Evolutionary conservation across 2,329 filamentous ascomycete genomes (phyloP).

Genomic region (Penicillium sp.): DNA sequence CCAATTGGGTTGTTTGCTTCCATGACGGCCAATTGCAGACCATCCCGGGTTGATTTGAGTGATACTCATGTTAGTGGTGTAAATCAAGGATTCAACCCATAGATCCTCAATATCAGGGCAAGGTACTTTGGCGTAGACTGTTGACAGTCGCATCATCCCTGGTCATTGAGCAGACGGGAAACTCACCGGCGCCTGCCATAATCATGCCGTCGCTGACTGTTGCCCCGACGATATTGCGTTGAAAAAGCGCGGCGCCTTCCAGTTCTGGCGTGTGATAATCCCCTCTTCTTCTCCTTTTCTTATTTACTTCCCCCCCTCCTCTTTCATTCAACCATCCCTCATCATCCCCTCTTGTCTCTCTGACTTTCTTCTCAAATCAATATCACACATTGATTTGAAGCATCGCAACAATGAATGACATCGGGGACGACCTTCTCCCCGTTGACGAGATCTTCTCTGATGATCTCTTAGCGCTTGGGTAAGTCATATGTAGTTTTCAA

Average conservation of each 20-base stretch:
- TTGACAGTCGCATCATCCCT: not conserved
- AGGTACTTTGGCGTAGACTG: not conserved
- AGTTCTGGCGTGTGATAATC: not conserved
- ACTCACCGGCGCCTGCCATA: not conserved
- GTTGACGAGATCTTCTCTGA: slow-evolving; percentile 64
- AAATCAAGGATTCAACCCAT: not conserved
- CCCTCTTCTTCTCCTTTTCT: not conserved
- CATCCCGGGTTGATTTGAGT: not conserved
- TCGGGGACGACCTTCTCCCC: slow-evolving; percentile 61
- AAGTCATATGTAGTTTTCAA: slow-evolving; percentile 25
- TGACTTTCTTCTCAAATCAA: not conserved
- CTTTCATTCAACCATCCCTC: not conserved
- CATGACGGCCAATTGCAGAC: not conserved
- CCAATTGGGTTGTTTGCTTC: not conserved
- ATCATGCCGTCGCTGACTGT: not conserved
- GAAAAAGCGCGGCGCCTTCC: not conserved
- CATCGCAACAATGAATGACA: slow-evolving; percentile 63
- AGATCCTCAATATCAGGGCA: not conserved
- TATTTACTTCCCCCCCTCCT: not conserved
- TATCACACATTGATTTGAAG: not conserved
- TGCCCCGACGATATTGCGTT: not conserved
- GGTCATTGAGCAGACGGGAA: not conserved
- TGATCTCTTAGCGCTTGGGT: slow-evolving; percentile 72
- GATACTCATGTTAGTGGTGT: no score
- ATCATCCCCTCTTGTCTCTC: not conserved